Conservation (phyloP, 495 filamentous ascomycete genomes). For the Podospora pseudoanserina region DNA sequence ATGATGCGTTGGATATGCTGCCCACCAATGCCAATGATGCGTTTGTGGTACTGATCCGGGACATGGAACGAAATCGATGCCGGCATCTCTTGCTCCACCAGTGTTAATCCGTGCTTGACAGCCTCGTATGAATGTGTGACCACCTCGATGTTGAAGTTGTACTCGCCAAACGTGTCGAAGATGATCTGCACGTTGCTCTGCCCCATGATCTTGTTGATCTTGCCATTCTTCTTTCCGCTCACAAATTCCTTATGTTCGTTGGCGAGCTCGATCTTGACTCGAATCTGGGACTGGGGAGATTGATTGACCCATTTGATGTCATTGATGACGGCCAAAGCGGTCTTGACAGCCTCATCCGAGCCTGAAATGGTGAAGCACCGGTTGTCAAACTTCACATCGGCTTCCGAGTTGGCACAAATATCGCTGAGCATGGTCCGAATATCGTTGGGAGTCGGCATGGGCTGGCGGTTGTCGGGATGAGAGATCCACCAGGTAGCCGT, state of each 20-base stretch:
- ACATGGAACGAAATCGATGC: slow-evolving; percentile 99
- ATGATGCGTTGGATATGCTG: slow-evolving; percentile 99
- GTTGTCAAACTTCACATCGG: slow-evolving; percentile 91
- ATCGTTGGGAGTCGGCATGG: slow-evolving; percentile 65
- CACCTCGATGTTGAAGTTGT: slow-evolving; percentile 99
- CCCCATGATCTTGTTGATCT: slow-evolving; percentile 99
- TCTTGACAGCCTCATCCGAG: slow-evolving; percentile 92
- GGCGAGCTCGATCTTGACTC: slow-evolving; percentile 96
- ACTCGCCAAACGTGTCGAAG: slow-evolving; percentile 98
- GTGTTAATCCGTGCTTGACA: slow-evolving; percentile 81
- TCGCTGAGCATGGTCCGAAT: slow-evolving; percentile 88
- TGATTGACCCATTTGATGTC: slow-evolving; percentile 85
- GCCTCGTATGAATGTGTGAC: slow-evolving; percentile 86
- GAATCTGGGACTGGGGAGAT: slow-evolving; percentile 77
- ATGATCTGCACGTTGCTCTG: slow-evolving; percentile 98
- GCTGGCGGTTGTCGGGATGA: slow-evolving; percentile 65
- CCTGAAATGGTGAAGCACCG: slow-evolving; percentile 90
- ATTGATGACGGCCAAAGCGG: slow-evolving; percentile 86
- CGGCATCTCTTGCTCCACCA: slow-evolving; percentile 99
- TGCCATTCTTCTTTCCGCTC: slow-evolving; percentile 98
- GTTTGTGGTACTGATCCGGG: slow-evolving; percentile 99
- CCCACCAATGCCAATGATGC: slow-evolving; percentile 97
- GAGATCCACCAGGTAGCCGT: slow-evolving; percentile 94
- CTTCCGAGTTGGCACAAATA: slow-evolving; percentile 92
- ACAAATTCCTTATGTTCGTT: slow-evolving; percentile 99